A percentile compares a stretch with the other conserved stretches of the same genome.
Evolutionary conservation across 1,284 basidiomycete genomes (phyloP).

Genomic region (Ustilago tritici): DNA sequence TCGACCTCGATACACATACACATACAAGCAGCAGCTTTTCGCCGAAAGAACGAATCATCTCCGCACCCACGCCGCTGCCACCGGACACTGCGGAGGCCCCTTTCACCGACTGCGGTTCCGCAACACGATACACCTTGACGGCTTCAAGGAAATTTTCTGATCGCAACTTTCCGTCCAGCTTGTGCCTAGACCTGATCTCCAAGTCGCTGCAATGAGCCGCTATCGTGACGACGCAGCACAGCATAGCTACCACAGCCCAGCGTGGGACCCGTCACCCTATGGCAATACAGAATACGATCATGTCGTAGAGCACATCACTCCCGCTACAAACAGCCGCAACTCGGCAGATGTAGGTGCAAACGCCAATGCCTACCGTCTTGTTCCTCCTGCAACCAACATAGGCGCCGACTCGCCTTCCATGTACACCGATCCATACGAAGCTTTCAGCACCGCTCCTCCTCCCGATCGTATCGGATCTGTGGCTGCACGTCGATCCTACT

Average conservation of each 20-base stretch:
- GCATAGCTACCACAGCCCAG: slow-evolving; percentile 41
- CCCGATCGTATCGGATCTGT: slow-evolving; percentile 8
- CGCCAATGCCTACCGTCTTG: slow-evolving; percentile 38
- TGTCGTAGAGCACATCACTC: slow-evolving; percentile 14
- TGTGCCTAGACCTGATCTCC: background rate
- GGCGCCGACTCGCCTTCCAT: slow-evolving; percentile 50
- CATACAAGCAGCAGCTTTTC: background rate
- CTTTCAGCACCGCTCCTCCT: slow-evolving; percentile 30
- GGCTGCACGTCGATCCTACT: slow-evolving; percentile 18
- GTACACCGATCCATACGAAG: slow-evolving; percentile 59
- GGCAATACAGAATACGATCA: slow-evolving; percentile 32
- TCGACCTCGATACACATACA: background rate
- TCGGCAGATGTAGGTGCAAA: slow-evolving; percentile 40
- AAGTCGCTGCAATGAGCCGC: slow-evolving; percentile 22
- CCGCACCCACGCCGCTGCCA: background rate
- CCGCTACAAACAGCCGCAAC: slow-evolving; percentile 20
- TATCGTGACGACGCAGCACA: slow-evolving; percentile 34
- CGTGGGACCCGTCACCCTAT: slow-evolving; percentile 46
- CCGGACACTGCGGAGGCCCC: background rate
- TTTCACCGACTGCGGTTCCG: background rate
- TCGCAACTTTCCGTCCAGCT: background rate
- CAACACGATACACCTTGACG: background rate
- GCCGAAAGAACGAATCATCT: background rate
- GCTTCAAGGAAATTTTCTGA: background rate
- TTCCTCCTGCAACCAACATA: slow-evolving; percentile 25